Evolutionary conservation across 192 early-diverging fungal species (phyloP).

Genomic region (Cladochytrium replicatum): DNA sequence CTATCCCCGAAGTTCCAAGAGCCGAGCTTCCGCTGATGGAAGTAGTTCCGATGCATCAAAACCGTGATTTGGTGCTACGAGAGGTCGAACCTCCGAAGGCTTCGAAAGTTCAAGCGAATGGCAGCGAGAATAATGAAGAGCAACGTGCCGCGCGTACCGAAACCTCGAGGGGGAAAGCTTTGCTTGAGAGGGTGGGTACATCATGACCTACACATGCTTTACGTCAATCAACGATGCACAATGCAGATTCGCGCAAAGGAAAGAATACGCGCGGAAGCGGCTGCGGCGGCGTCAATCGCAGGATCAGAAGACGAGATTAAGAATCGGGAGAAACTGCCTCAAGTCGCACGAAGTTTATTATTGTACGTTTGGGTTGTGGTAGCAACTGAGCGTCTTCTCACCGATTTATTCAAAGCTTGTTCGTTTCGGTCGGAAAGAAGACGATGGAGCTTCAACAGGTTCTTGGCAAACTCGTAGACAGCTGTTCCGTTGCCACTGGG

Average conservation of each 20-base stretch:
- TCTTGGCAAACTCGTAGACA: background rate
- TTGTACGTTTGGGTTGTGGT: background rate
- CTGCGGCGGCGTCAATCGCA: background rate
- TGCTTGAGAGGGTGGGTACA: constrained; percentile 5
- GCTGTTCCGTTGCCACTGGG: too few species aligned
- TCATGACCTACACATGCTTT: too few species aligned
- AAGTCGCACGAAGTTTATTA: background rate
- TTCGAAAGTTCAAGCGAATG: background rate
- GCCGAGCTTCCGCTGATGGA: constrained; percentile 5
- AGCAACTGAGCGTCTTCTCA: constrained; percentile 2
- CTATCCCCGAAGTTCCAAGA: background rate
- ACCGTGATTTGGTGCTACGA: background rate
- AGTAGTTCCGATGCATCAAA: background rate
- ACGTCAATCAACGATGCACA: too few species aligned
- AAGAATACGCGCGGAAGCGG: background rate
- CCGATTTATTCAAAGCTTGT: background rate
- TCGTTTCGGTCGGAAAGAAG: background rate
- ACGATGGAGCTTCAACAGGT: background rate
- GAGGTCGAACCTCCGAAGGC: background rate
- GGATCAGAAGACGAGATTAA: background rate
- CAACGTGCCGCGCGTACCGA: background rate
- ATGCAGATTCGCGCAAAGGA: constrained; percentile 4
- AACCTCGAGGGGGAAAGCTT: constrained; percentile 4
- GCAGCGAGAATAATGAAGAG: background rate
- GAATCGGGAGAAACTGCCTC: constrained; percentile 4